Evolutionary conservation across 1,284 basidiomycete species (phyloP).

Genomic region (Vanrija pseudolonga): DNA sequence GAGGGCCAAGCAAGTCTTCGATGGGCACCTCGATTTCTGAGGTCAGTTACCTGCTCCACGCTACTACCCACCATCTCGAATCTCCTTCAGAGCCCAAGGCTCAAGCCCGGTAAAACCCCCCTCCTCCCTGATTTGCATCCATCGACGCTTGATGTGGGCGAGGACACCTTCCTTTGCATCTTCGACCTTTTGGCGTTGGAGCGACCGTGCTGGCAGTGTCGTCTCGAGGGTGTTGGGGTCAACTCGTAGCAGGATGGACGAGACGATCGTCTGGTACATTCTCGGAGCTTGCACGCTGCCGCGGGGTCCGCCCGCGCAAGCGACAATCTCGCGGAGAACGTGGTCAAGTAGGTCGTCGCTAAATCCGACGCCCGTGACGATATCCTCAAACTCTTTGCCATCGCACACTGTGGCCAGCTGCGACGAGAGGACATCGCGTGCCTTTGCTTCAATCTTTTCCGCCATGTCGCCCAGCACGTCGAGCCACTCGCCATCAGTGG

Average conservation of each 20-base stretch:
- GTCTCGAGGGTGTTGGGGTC: slow-evolving; percentile 61
- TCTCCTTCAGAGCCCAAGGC: slow-evolving; percentile 81
- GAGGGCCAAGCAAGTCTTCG: slow-evolving; percentile 60
- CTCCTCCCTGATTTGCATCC: slow-evolving; percentile 70
- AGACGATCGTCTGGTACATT: slow-evolving; percentile 72
- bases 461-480: slow-evolving; percentile 65
- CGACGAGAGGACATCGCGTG: slow-evolving; percentile 61
- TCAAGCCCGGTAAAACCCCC: slow-evolving; percentile 78
- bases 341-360: slow-evolving; percentile 67
- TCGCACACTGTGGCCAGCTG: slow-evolving; percentile 62
- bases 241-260: slow-evolving; percentile 65
- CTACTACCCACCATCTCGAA: slow-evolving; percentile 64
- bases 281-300: slow-evolving; percentile 60
- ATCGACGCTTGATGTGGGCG: slow-evolving; percentile 56
- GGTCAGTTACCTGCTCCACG: background rate
- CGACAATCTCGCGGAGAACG: slow-evolving; percentile 62
- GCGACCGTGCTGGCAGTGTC: slow-evolving; percentile 62
- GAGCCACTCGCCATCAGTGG: slow-evolving; percentile 62
- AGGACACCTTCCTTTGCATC: slow-evolving; percentile 62
- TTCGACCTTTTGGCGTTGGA: slow-evolving; percentile 65
- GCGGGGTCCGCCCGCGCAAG: slow-evolving; percentile 53
- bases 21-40: slow-evolving; percentile 72
- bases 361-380: slow-evolving; percentile 65
- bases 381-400: slow-evolving; percentile 63
- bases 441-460: slow-evolving; percentile 56